Evolutionary conservation across 495 filamentous ascomycete species (phyloP).

Genomic region (Aspergillus cavernicola): DNA sequence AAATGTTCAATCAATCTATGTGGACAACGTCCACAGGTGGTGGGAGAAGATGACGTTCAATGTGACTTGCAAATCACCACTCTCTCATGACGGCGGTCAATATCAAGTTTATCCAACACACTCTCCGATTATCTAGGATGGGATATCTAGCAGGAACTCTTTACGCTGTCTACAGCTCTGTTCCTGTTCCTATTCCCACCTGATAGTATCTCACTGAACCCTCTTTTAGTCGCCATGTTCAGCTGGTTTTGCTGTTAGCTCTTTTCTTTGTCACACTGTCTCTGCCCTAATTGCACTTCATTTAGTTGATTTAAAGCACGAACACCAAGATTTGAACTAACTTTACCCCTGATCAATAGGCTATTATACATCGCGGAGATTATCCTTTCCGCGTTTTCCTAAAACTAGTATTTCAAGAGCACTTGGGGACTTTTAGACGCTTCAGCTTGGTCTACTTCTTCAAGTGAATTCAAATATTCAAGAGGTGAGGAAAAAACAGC

Average conservation of each 20-base stretch:
- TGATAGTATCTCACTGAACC: too few species aligned
- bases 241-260: neutral
- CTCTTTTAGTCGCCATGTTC: too few species aligned
- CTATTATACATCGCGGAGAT: constrained; percentile 2
- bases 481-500: neutral
- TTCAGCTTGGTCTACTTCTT: neutral
- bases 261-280: neutral
- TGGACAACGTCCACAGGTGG: too few species aligned
- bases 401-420: neutral
- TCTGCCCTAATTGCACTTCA: neutral
- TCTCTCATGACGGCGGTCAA: too few species aligned
- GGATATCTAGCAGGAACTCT: too few species aligned
- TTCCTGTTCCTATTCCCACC: too few species aligned
- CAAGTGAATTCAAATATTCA: neutral
- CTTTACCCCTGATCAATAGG: neutral
- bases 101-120: too few species aligned
- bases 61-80: too few species aligned
- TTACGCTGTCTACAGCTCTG: too few species aligned
- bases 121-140: too few species aligned
- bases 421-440: neutral
- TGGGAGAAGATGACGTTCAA: too few species aligned
- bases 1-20: too few species aligned
- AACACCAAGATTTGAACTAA: neutral
- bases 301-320: neutral
- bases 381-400: neutral